Evolutionary conservation across 1,139 yeast species (phyloP), one percentile per base, ranked within the genome.

Genomic region (Suhomyces maxii): DNA sequence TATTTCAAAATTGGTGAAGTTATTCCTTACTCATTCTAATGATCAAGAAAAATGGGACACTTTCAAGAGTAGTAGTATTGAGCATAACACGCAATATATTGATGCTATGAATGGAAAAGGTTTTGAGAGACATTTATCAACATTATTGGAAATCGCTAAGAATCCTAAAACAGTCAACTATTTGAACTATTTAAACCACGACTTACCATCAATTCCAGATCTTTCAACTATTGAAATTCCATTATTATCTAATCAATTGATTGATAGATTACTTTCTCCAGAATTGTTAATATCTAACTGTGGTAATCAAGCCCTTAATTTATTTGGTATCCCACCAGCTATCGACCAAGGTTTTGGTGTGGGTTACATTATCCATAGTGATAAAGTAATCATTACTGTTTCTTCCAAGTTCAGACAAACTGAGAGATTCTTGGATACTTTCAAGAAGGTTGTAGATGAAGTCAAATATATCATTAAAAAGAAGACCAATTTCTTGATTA

Each of bases 321-420:
- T 83, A 13, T 86, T 86, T 69, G 93, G 93, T 7, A 79, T 86
- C 28, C 84, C 91, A 0, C 95, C 93, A 1, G 88, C 89, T 0
- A 73, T 77, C 25, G 82, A 86, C 42, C 83, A 83, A 53, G 95
- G 95, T 0, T 86, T 83, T 61, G 93, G 91, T 11, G 75, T 86
- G 38, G 93, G 91, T 0, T 86, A 86, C 58, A 84, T 85, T 39
- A 78, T 86, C 46, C 88, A 86, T 60, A 78, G 77, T 48, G 89
- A 84, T 54, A 69, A 68, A 41, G 70, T 74, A 5, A 76, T 76
- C 18, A 75, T 86, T 26, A 82, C 89, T n/a, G 69, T 85, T 42
- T 82, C 86, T 23, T 84, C 90, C 9, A 87, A 86, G 61, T 82
- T 81, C 69, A 76, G 93, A 55, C 93, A 86, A 64, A 86, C 89